Evolutionary conservation across 1,284 basidiomycete genomes (phyloP).

Genomic region (Leccinum griseonigrum): DNA sequence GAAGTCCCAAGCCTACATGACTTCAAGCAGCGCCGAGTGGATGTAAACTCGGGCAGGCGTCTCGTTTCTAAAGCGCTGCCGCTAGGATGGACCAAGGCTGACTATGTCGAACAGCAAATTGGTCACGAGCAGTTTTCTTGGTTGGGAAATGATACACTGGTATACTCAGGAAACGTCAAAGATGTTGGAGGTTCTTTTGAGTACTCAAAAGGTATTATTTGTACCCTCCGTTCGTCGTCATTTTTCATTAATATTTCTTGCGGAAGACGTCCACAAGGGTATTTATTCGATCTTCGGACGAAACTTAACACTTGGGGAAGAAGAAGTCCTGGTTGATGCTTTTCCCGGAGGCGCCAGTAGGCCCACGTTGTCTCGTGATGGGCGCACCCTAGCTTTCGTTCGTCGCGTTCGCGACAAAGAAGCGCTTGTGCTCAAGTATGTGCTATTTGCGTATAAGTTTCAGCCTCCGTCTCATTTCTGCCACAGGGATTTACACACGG

Average conservation of each 20-base stretch:
- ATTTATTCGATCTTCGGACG: constrained; percentile 66
- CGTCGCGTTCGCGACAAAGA: constrained; percentile 71
- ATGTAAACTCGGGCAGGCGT: constrained; percentile 50
- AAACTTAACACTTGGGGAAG: constrained; percentile 56
- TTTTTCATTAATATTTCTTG: not conserved
- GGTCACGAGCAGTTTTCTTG: constrained; percentile 71
- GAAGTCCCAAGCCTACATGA: constrained; percentile 38
- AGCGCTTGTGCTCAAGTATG: constrained; percentile 66
- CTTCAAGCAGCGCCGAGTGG: constrained; percentile 30
- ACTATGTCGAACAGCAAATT: constrained; percentile 67
- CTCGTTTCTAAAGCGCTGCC: constrained; percentile 57
- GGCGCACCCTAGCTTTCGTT: constrained; percentile 68
- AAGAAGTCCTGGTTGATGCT: constrained; percentile 50
- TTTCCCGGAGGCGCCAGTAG: constrained; percentile 67
- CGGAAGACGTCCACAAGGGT: constrained; percentile 60
- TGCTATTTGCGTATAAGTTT: not conserved
- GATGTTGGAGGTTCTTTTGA: constrained; percentile 50
- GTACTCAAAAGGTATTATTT: constrained; percentile 59
- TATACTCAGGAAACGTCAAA: constrained; percentile 62
- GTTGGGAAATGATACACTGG: constrained; percentile 52
- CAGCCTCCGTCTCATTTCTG: not conserved
- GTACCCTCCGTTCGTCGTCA: not conserved
- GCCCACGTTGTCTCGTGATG: constrained; percentile 70
- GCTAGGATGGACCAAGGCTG: constrained; percentile 51
- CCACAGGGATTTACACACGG: constrained; percentile 61